These are phyloP conservation scores for Cutaneotrichosporon dermatis DNA, from an alignment of 1,284 basidiomycete species.

Conservation along the genomic window DNA sequence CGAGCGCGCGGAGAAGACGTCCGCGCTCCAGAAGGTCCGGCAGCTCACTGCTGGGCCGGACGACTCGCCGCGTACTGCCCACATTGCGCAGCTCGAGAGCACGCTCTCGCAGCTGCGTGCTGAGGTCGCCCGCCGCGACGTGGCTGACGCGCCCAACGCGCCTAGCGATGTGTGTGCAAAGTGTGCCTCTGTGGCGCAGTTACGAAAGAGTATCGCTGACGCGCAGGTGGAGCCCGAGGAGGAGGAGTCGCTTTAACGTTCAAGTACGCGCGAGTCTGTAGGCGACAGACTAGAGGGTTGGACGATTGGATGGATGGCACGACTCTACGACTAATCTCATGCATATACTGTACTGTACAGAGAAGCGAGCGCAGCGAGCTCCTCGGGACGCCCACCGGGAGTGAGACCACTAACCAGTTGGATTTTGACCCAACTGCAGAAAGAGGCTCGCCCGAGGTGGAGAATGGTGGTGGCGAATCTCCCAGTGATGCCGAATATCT, in stretches of 20 bases:
- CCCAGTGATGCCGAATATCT: too few species aligned
- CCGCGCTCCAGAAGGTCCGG: slow-evolving; percentile 4
- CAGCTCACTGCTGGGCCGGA: neutral
- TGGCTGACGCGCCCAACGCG: slow-evolving; percentile 2
- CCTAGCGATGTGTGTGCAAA: slow-evolving; percentile 11
- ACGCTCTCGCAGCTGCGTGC: slow-evolving; percentile 9
- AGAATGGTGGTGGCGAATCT: too few species aligned
- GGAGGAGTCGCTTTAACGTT: slow-evolving; percentile 6
- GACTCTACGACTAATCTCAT: slow-evolving; percentile 7
- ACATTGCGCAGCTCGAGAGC: slow-evolving; percentile 9
- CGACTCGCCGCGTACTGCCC: neutral
- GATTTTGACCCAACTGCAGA: too few species aligned
- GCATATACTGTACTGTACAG: slow-evolving; percentile 8
- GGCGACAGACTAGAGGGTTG: slow-evolving; percentile 2
- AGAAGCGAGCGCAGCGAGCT: too few species aligned
- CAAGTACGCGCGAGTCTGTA: slow-evolving; percentile 10
- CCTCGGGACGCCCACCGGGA: too few species aligned
- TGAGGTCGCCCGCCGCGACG: slow-evolving; percentile 10
- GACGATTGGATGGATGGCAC: neutral
- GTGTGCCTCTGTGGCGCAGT: neutral
- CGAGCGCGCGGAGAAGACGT: slow-evolving; percentile 9
- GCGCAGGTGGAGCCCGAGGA: slow-evolving; percentile 3
- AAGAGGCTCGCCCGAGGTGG: too few species aligned
- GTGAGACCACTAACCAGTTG: too few species aligned
- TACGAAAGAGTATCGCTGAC: neutral